Evolutionary conservation across 2,329 filamentous ascomycete genomes (phyloP).

Genomic region (Sporothrix globosa): DNA sequence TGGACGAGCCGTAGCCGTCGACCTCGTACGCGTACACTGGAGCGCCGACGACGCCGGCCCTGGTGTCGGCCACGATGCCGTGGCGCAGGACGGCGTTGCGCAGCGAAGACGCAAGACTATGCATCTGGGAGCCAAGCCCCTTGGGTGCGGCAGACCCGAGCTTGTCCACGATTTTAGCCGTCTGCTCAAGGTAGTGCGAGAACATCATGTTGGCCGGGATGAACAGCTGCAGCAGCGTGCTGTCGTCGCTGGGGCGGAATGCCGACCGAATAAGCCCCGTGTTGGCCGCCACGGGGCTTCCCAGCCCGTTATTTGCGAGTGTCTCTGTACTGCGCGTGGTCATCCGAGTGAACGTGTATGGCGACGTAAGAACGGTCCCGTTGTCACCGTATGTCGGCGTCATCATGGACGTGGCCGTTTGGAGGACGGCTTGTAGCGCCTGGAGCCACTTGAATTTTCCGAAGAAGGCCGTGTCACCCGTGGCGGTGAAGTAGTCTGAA

Average conservation of each 20-base stretch:
- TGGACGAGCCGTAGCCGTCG: conserved; percentile 66
- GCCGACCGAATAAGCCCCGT: conserved; percentile 84
- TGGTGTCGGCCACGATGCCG: conserved; percentile 54
- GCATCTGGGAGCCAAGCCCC: conserved; percentile 60
- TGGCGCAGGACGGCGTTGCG: conserved; percentile 37
- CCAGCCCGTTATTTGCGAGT: conserved; percentile 72
- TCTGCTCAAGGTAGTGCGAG: conserved; percentile 60
- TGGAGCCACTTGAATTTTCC: conserved; percentile 70
- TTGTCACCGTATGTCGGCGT: conserved; percentile 70
- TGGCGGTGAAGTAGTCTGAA: conserved; percentile 77
- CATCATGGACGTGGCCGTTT: conserved; percentile 70
- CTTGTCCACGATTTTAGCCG: conserved; percentile 51
- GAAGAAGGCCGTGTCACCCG: conserved; percentile 74
- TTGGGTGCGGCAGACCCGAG: conserved; percentile 44
- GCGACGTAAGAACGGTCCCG: conserved; percentile 58
- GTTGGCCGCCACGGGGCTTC: conserved; percentile 76
- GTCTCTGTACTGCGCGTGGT: conserved; percentile 80
- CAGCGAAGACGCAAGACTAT: conserved; percentile 57
- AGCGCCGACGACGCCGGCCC: conserved; percentile 46
- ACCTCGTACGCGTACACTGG: conserved; percentile 72
- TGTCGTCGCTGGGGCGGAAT: conserved; percentile 89
- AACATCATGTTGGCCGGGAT: conserved; percentile 92
- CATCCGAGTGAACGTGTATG: conserved; percentile 76
- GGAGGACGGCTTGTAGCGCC: conserved; percentile 71
- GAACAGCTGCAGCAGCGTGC: conserved; percentile 81